Percentiles rank a stretch among this genome's conserved stretches.
Evolutionary conservation across 768 basidiomycete species (phyloP).

Genomic region (Erythrobasidium yunnanense): DNA sequence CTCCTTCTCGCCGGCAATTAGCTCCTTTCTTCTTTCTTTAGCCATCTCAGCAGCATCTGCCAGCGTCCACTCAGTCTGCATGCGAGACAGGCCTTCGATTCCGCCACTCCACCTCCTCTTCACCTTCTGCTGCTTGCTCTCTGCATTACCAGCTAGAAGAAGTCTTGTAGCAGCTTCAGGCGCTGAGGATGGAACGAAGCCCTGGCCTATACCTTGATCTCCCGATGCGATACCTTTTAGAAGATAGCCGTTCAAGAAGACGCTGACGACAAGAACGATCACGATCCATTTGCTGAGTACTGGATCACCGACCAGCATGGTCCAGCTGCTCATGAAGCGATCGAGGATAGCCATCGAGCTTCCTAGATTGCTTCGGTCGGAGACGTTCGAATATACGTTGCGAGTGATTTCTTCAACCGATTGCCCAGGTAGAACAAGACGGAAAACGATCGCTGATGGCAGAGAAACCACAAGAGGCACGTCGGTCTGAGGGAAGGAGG

Average conservation of each 20-base stretch:
- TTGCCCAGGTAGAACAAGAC: slow-evolving; percentile 43
- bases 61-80: slow-evolving; percentile 35
- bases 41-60: slow-evolving; percentile 35
- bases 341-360: slow-evolving; percentile 48
- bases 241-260: slow-evolving; percentile 83
- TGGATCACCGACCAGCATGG: slow-evolving; percentile 81
- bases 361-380: slow-evolving; percentile 39
- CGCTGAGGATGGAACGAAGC: slow-evolving; percentile 43
- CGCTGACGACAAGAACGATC: slow-evolving; percentile 67
- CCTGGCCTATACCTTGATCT: slow-evolving; percentile 40
- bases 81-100: slow-evolving; percentile 9
- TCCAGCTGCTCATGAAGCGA: slow-evolving; percentile 82
- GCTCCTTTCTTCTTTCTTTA: slow-evolving; percentile 27
- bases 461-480: slow-evolving; percentile 53
- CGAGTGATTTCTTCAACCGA: neutral
- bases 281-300: slow-evolving; percentile 92
- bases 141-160: slow-evolving; percentile 38
- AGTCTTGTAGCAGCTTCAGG: slow-evolving; percentile 44
- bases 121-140: slow-evolving; percentile 19
- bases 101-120: slow-evolving; percentile 26
- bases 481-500: slow-evolving; percentile 38
- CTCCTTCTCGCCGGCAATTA: slow-evolving; percentile 28
- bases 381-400: neutral
- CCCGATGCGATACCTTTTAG: slow-evolving; percentile 54
- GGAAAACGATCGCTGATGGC: slow-evolving; percentile 53